Percentiles rank a stretch among this genome's conserved stretches.
Conservation (phyloP, 129 eudicot species). For the Lonicera japonica region DNA sequence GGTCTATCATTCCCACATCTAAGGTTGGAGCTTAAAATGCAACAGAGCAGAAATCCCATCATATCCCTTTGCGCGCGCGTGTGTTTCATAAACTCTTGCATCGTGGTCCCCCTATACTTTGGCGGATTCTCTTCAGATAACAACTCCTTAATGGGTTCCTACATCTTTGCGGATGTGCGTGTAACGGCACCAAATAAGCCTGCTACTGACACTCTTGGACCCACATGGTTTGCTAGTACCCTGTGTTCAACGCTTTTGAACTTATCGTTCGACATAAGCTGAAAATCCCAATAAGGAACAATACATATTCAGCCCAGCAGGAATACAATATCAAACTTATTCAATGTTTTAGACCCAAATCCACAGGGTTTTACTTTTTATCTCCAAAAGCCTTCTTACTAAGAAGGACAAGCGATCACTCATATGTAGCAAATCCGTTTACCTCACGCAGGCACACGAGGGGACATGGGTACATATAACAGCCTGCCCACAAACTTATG, state of each 20-base stretch:
- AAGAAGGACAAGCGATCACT: no score
- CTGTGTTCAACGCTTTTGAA: neutral
- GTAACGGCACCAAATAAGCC: neutral
- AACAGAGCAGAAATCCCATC: neutral
- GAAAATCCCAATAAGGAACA: neutral
- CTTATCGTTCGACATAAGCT: neutral
- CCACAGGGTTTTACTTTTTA: no score
- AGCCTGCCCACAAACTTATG: neutral
- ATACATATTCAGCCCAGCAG: neutral
- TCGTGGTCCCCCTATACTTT: neutral
- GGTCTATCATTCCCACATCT: neutral
- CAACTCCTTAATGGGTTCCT: conserved; percentile 2
- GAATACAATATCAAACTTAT: neutral
- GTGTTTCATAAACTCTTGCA: neutral
- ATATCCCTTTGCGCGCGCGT: neutral
- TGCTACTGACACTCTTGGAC: neutral
- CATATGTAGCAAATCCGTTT: no score
- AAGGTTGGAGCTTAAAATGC: neutral
- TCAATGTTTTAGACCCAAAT: no score
- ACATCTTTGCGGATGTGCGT: neutral
- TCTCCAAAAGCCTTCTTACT: no score
- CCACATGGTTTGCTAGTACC: neutral
- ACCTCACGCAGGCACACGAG: no score
- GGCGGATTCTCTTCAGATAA: conserved; percentile 6
- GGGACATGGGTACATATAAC: no score